A percentile compares a stretch with the other conserved stretches of the same genome.
Evolutionary conservation across 768 basidiomycete species (phyloP).

Genomic region (Suillus plorans): DNA sequence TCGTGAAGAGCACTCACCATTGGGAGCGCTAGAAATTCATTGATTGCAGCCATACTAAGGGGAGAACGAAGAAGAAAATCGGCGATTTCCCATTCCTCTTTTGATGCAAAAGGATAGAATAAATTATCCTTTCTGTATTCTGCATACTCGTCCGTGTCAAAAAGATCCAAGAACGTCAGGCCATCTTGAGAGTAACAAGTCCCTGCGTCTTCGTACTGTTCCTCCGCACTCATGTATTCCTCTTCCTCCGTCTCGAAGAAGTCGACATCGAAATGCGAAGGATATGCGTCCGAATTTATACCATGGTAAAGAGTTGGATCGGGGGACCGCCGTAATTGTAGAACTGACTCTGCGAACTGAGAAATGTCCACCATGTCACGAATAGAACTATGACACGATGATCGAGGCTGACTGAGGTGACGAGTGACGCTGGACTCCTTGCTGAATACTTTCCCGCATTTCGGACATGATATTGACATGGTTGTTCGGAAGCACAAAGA

Average conservation of each 20-base stretch:
- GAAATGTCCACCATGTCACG: neutral
- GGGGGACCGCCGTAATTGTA: neutral
- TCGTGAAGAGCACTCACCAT: too few species aligned
- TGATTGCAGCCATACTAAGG: too few species aligned
- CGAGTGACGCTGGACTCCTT: neutral
- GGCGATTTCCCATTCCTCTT: too few species aligned
- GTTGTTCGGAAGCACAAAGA: neutral
- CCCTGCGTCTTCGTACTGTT: neutral
- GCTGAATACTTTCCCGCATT: neutral
- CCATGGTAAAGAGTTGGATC: neutral
- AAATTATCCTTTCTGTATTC: neutral
- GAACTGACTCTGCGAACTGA: neutral
- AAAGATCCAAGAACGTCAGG: neutral
- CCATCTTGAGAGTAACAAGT: neutral
- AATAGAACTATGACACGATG: neutral
- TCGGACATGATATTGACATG: neutral
- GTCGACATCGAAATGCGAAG: neutral
- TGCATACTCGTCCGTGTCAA: neutral
- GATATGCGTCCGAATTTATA: too few species aligned
- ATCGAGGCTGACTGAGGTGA: neutral
- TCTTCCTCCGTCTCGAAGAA: neutral
- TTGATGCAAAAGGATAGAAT: neutral
- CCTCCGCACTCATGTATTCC: neutral
- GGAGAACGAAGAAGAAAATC: too few species aligned
- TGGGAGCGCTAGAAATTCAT: too few species aligned